Percentiles rank a stretch among this genome's conserved stretches.
phyloP scores from a whole-genome alignment of 345 rosid species.

The Litchi chinensis region DNA sequence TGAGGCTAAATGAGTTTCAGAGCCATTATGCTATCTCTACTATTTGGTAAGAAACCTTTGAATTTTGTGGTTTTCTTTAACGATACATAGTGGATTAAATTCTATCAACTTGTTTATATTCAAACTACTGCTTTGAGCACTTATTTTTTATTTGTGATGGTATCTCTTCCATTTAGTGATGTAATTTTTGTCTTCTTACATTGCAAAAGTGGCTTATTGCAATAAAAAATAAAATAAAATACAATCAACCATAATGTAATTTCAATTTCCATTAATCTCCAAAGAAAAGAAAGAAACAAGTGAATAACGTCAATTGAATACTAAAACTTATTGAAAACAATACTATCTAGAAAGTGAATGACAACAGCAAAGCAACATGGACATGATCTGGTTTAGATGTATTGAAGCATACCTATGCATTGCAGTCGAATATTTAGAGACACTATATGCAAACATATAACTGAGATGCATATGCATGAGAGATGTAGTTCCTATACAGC shows the following conservation, averaged over 20 bases:
- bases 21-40: not conserved
- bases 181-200: not conserved
- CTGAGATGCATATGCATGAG: not conserved
- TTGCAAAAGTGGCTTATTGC: not conserved
- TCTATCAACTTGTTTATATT: not conserved
- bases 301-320: not conserved
- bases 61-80: not conserved
- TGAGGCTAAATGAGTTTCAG: not conserved
- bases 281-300: too few species aligned
- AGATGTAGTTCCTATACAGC: constrained; percentile 10
- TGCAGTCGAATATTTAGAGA: not conserved
- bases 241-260: not conserved
- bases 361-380: not conserved
- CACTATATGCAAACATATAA: not conserved
- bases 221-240: not conserved
- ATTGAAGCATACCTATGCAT: not conserved
- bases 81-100: not conserved
- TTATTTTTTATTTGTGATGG: not conserved
- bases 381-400: not conserved
- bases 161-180: not conserved
- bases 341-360: not conserved
- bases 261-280: not conserved
- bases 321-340: not conserved
- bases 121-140: not conserved
- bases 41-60: not conserved